A percentile compares a stretch with the other conserved stretches of the same genome.
These are phyloP conservation scores for Synchytrium microbalum DNA, from an alignment of 371 early-diverging fungal genomes.

Conservation along the genomic window DNA sequence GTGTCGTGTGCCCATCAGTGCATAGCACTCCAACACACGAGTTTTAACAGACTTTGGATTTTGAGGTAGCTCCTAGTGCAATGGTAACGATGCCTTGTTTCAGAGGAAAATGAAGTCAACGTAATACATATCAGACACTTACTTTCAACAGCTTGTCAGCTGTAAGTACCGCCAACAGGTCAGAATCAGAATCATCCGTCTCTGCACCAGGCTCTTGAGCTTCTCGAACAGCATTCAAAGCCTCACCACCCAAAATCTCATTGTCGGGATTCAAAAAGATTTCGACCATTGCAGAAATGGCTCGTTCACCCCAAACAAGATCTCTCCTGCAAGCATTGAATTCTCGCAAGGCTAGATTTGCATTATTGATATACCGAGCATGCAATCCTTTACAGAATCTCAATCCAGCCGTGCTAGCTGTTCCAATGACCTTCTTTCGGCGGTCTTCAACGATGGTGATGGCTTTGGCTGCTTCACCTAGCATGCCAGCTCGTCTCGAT, in stretches of 20 bases:
- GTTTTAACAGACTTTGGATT: conserved; percentile 29
- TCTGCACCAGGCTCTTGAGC: conserved; percentile 8
- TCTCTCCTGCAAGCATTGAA: conserved; percentile 35
- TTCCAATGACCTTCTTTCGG: conserved; percentile 13
- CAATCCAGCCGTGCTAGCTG: conserved; percentile 28
- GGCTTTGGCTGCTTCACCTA: conserved; percentile 24
- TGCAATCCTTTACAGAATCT: conserved; percentile 40
- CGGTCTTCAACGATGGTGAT: conserved; percentile 19
- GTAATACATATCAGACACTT: not conserved
- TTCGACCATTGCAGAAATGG: conserved; percentile 37
- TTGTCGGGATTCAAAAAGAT: conserved; percentile 45
- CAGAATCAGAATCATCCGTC: conserved; percentile 18
- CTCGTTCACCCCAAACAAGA: conserved; percentile 32
- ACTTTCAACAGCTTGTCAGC: conserved; percentile 41
- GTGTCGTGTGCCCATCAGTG: conserved; percentile 38
- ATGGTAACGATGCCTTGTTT: not conserved
- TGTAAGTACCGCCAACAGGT: conserved; percentile 32
- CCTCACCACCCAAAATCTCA: conserved; percentile 40
- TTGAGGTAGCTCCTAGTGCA: conserved; percentile 32
- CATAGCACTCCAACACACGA: conserved; percentile 35
- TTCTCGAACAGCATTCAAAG: conserved; percentile 21
- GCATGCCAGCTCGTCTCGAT: conserved; percentile 23
- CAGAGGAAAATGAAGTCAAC: not conserved
- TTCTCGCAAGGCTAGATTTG: conserved; percentile 35
- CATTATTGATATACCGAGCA: conserved; percentile 31